These are phyloP conservation scores for Epichloe sylvatica DNA, from an alignment of 2,329 filamentous ascomycete genomes.

Conservation along the genomic window DNA sequence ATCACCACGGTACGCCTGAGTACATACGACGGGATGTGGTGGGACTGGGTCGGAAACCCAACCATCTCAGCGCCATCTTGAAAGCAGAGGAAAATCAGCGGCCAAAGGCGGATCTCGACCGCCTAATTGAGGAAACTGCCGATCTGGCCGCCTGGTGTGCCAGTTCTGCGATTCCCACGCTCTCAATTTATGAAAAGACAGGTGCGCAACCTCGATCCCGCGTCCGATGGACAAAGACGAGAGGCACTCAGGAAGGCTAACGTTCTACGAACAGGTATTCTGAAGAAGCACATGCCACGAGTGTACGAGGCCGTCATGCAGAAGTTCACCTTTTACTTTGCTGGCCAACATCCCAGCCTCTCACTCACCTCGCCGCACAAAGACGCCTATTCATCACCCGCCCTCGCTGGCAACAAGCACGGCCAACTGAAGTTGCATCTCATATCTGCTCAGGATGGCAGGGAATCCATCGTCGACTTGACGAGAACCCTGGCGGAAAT, in stretches of 20 bases:
- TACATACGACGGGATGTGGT: conserved; percentile 80
- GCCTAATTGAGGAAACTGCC: conserved; percentile 76
- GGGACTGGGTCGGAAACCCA: conserved; percentile 57
- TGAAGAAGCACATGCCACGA: conserved; percentile 81
- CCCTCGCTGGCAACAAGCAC: conserved; percentile 16
- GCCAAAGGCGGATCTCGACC: conserved; percentile 62
- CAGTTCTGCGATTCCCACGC: conserved; percentile 69
- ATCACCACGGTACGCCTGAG: conserved; percentile 91
- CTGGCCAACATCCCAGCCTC: conserved; percentile 56
- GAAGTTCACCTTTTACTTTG: conserved; percentile 81
- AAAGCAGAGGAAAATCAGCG: conserved; percentile 56
- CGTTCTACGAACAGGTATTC: conserved; percentile 45
- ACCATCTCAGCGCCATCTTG: conserved; percentile 78
- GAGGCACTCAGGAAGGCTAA: not conserved
- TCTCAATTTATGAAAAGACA: conserved; percentile 86
- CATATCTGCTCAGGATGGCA: conserved; percentile 75
- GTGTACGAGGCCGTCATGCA: conserved; percentile 65
- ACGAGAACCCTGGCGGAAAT: conserved; percentile 91
- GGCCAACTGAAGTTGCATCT: conserved; percentile 52
- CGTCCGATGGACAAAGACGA: not conserved
- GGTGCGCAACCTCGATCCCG: conserved; percentile 37
- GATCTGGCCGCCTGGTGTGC: conserved; percentile 91
- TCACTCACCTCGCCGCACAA: conserved; percentile 36
- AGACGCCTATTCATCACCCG: conserved; percentile 20
- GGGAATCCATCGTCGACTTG: conserved; percentile 87